A percentile compares a stretch with the other conserved stretches of the same genome.
These are phyloP conservation scores for Ustulina deusta DNA, from an alignment of 2,329 filamentous ascomycete species.

Conservation along the genomic window DNA sequence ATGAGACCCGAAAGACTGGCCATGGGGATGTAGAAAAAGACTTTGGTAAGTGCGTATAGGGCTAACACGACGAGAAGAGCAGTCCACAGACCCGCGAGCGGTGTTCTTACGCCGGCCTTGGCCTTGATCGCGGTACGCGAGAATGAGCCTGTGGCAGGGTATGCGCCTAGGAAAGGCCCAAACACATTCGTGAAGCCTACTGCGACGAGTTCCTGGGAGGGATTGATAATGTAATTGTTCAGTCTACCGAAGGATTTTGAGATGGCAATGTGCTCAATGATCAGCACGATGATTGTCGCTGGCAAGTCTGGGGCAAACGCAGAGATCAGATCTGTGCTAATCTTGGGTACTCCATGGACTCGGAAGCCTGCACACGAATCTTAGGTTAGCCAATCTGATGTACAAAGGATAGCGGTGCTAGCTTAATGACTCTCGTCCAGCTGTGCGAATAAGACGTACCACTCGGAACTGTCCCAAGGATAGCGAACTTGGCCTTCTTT, in stretches of 20 bases:
- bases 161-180: conserved; percentile 83
- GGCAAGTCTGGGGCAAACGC: conserved; percentile 77
- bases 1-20: conserved; percentile 84
- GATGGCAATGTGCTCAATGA: conserved; percentile 87
- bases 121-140: conserved; percentile 92
- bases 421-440: background rate
- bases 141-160: conserved; percentile 90
- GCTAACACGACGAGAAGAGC: conserved; percentile 84
- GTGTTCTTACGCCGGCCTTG: conserved; percentile 91
- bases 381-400: conserved; percentile 10
- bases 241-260: conserved; percentile 84
- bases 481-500: conserved; percentile 68
- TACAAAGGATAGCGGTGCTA: background rate
- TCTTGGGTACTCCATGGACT: conserved; percentile 72
- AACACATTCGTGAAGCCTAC: conserved; percentile 82
- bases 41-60: conserved; percentile 82
- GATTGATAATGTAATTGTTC: conserved; percentile 82
- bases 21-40: conserved; percentile 91
- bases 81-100: conserved; percentile 87
- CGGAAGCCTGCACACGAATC: conserved; percentile 67
- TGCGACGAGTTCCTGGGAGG: conserved; percentile 83
- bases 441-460: conserved; percentile 57
- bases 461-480: conserved; percentile 77
- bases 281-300: conserved; percentile 78
- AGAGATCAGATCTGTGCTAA: conserved; percentile 71